Evolutionary conservation across 306 rosid species (phyloP).

Genomic region (Dicorynia guianensis): DNA sequence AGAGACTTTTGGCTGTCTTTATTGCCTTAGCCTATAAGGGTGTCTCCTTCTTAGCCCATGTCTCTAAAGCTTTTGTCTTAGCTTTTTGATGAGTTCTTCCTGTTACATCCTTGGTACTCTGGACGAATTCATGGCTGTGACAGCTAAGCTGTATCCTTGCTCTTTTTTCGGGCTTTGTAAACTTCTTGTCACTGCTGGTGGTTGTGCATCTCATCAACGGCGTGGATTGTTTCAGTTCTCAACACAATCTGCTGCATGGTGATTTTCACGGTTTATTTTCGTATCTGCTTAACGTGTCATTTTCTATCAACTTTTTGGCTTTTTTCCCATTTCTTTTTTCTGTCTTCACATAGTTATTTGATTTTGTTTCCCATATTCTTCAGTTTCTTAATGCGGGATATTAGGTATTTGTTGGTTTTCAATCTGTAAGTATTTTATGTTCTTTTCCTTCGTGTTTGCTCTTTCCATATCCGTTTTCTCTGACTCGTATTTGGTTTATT

Average conservation of each 20-base stretch:
- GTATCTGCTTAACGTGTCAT: conserved; percentile 50
- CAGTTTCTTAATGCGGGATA: conserved; percentile 16
- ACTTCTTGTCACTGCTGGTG: conserved; percentile 49
- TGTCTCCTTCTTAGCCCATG: conserved; percentile 48
- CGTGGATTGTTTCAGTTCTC: conserved; percentile 48
- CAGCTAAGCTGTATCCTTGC: conserved; percentile 64
- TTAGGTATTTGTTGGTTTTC: conserved; percentile 19
- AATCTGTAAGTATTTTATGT: background rate
- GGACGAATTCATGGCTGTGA: conserved; percentile 84
- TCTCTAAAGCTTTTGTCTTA: conserved; percentile 40
- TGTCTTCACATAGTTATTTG: conserved; percentile 50
- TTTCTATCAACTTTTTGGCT: conserved; percentile 43
- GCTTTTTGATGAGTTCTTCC: conserved; percentile 58
- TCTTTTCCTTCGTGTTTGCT: conserved; percentile 8
- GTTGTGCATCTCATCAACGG: conserved; percentile 49
- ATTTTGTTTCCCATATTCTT: background rate
- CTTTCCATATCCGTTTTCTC: background rate
- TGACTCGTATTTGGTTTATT: background rate
- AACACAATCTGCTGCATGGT: conserved; percentile 52
- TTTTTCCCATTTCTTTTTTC: conserved; percentile 25
- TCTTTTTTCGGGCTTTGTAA: conserved; percentile 63
- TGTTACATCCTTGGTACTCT: conserved; percentile 71
- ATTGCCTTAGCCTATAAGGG: conserved; percentile 59
- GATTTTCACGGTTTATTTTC: conserved; percentile 41
- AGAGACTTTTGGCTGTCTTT: conserved; percentile 53